Conservation (phyloP, 495 filamentous ascomycete species). For the Aspergillus ellipticus region DNA sequence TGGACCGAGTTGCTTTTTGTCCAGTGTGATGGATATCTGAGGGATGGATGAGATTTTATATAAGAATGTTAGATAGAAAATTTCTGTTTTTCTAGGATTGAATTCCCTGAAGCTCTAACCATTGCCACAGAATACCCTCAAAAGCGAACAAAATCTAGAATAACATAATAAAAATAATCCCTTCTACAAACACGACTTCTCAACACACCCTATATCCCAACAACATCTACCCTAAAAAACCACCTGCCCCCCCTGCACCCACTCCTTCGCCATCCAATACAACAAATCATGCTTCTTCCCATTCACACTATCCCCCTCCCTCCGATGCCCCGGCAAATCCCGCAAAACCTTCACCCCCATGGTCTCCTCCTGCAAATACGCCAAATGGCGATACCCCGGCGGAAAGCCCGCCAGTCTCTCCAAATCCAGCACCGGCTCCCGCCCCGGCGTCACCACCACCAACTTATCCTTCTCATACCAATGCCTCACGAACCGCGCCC, state of each 20-base stretch:
- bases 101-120: too few species aligned
- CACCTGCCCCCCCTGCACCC: constrained; percentile 43
- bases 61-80: too few species aligned
- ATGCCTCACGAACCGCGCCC: constrained; percentile 57
- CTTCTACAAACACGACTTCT: too few species aligned
- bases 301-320: constrained; percentile 33
- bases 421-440: constrained; percentile 44
- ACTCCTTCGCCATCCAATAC: constrained; percentile 43
- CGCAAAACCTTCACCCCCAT: constrained; percentile 39
- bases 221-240: too few species aligned
- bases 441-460: constrained; percentile 51
- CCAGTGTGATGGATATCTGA: too few species aligned
- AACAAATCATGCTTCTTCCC: constrained; percentile 46
- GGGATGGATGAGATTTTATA: too few species aligned
- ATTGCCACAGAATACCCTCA: too few species aligned
- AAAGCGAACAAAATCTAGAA: too few species aligned
- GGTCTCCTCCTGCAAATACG: constrained; percentile 46
- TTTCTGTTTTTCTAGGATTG: too few species aligned
- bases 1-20: too few species aligned
- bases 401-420: constrained; percentile 48
- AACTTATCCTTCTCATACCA: constrained; percentile 71
- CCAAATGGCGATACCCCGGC: constrained; percentile 56
- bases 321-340: constrained; percentile 47
- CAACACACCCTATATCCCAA: too few species aligned
- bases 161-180: too few species aligned